These are phyloP conservation scores for Saitozyma sp. DNA, from an alignment of 768 basidiomycete genomes.

Conservation along the genomic window DNA sequence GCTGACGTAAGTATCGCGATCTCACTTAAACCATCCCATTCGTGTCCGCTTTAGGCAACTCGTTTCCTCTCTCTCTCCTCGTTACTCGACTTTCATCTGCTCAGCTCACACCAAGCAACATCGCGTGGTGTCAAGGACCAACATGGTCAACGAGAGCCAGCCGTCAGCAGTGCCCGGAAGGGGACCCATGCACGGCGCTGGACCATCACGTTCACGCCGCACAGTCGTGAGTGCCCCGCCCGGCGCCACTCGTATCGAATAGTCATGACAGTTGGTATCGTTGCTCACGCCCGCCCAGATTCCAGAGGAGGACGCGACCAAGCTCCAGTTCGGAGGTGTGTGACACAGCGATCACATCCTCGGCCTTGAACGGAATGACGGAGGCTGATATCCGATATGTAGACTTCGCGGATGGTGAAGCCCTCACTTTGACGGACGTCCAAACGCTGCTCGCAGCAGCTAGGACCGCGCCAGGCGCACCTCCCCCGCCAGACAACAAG, in stretches of 20 bases:
- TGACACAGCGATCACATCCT: conserved; percentile 4
- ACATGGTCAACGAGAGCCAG: too few species aligned
- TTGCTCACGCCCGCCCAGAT: conserved; percentile 12
- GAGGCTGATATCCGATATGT: neutral
- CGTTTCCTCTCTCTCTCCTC: too few species aligned
- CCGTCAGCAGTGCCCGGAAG: neutral
- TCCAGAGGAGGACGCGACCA: conserved; percentile 47
- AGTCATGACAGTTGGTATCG: neutral
- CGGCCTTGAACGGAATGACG: conserved; percentile 1
- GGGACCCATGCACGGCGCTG: neutral
- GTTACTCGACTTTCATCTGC: too few species aligned
- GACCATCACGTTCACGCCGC: neutral
- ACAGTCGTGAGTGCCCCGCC: neutral
- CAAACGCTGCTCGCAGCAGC: conserved; percentile 26
- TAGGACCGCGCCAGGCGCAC: conserved; percentile 27
- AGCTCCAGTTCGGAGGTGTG: conserved; percentile 46
- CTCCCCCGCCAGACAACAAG: conserved; percentile 47
- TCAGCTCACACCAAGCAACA: too few species aligned
- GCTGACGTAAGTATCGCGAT: too few species aligned
- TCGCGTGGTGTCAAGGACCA: too few species aligned
- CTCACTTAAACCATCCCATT: too few species aligned
- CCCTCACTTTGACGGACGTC: conserved; percentile 43
- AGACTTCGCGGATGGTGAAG: conserved; percentile 48
- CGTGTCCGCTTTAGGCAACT: too few species aligned
- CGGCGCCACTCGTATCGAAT: neutral